Percentiles rank a stretch among this genome's conserved stretches.
Evolutionary conservation across 768 basidiomycete genomes (phyloP).

Genomic region (Daedaleopsis sinensis): DNA sequence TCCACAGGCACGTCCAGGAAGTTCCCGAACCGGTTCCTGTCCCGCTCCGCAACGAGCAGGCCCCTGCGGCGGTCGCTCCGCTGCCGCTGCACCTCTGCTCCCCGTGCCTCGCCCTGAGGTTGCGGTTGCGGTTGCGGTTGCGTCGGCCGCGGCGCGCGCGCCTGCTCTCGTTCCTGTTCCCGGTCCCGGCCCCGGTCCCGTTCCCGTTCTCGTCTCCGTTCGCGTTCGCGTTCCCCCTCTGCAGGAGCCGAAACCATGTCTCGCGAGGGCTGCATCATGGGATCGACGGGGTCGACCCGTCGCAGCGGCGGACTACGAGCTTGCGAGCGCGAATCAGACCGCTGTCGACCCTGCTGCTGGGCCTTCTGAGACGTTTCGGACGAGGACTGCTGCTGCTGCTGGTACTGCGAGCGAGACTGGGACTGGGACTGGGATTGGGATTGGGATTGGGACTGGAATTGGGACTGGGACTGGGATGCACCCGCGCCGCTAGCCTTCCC

Average conservation of each 20-base stretch:
- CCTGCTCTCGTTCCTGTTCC: background rate
- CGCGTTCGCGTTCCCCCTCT: background rate
- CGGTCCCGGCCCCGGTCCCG: background rate
- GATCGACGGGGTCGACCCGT: conserved; percentile 19
- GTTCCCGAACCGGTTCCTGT: conserved; percentile 6
- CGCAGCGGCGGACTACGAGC: background rate
- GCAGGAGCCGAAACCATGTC: no score
- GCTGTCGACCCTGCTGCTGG: background rate
- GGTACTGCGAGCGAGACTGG: background rate
- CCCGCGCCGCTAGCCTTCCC: background rate
- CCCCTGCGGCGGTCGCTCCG: background rate
- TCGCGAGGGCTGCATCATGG: conserved; percentile 10
- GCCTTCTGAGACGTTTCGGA: background rate
- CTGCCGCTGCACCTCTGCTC: background rate
- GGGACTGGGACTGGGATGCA: background rate
- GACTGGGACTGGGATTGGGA: background rate
- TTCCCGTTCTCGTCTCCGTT: conserved; percentile 3
- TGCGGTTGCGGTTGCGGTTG: background rate
- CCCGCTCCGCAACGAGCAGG: background rate
- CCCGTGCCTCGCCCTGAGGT: background rate
- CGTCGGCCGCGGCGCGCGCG: background rate
- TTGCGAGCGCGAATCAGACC: background rate
- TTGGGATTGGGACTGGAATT: background rate
- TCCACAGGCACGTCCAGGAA: conserved; percentile 17
- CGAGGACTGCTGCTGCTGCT: no score